Conservation (phyloP, 108 stramenopile genomes). For the Skeletonema grethae region DNA sequence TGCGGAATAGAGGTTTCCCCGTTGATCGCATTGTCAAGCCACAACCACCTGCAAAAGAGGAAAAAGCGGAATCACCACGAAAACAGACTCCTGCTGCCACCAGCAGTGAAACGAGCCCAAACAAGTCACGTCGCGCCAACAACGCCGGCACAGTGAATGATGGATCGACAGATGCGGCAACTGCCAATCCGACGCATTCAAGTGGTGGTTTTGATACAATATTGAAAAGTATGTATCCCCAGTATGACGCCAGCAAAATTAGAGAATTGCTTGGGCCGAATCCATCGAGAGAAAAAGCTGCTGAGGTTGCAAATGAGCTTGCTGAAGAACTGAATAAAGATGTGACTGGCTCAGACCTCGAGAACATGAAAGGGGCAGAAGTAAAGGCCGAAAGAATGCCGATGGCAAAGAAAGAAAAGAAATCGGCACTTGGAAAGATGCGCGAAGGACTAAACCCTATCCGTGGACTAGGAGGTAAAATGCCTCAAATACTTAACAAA, state of each 20-base stretch:
- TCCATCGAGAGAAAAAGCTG: slow-evolving; percentile 60
- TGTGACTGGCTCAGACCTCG: not conserved
- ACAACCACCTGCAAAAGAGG: slow-evolving; percentile 4
- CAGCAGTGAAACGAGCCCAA: slow-evolving; percentile 4
- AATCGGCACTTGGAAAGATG: not conserved
- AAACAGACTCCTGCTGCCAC: not conserved
- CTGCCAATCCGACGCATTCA: slow-evolving; percentile 7
- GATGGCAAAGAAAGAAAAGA: slow-evolving; percentile 2
- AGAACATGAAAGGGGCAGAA: too few species aligned
- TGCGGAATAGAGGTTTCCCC: slow-evolving; percentile 72
- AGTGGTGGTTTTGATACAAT: slow-evolving; percentile 44
- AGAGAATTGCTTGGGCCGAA: slow-evolving; percentile 56
- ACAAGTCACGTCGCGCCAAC: not conserved
- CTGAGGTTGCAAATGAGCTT: slow-evolving; percentile 61
- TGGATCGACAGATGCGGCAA: slow-evolving; percentile 3
- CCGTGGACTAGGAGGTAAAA: not conserved
- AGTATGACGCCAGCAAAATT: slow-evolving; percentile 49
- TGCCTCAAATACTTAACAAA: not conserved
- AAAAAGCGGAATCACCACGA: slow-evolving; percentile 2
- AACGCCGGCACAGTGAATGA: not conserved
- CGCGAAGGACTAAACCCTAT: not conserved
- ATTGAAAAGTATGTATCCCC: slow-evolving; percentile 74
- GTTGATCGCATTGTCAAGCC: slow-evolving; percentile 66
- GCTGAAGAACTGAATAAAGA: slow-evolving; percentile 21
- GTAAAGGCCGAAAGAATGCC: not conserved